phyloP scores from a whole-genome alignment of 1,284 basidiomycete genomes.

The Puccinia horiana region DNA sequence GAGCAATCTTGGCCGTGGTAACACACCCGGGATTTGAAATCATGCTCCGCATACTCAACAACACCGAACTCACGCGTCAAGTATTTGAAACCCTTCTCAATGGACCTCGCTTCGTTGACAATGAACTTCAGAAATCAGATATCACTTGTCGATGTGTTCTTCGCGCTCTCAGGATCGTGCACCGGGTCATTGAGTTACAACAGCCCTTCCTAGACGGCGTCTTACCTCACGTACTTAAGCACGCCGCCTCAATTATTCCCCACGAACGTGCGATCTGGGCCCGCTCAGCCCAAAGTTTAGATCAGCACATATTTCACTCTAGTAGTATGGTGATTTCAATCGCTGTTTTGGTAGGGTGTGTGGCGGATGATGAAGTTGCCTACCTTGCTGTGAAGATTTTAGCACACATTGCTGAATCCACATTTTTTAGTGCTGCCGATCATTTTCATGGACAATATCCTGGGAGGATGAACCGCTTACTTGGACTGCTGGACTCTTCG shows the following conservation, averaged over 20 bases:
- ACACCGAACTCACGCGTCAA: slow-evolving; percentile 69
- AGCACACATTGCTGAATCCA: slow-evolving; percentile 65
- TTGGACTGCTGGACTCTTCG: slow-evolving; percentile 77
- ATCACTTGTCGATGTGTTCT: slow-evolving; percentile 65
- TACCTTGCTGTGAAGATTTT: slow-evolving; percentile 80
- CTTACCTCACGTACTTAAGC: slow-evolving; percentile 72
- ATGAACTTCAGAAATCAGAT: slow-evolving; percentile 63
- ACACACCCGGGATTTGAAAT: slow-evolving; percentile 84
- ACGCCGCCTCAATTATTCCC: slow-evolving; percentile 63
- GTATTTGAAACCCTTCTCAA: slow-evolving; percentile 76
- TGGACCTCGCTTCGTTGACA: slow-evolving; percentile 70
- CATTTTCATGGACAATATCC: slow-evolving; percentile 65
- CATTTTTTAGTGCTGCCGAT: slow-evolving; percentile 64
- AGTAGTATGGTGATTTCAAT: slow-evolving; percentile 77
- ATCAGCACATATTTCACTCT: slow-evolving; percentile 77
- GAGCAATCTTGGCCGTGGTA: slow-evolving; percentile 26
- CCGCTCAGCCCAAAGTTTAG: slow-evolving; percentile 66
- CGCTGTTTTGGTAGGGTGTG: slow-evolving; percentile 76
- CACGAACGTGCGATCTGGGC: slow-evolving; percentile 66
- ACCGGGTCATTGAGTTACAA: slow-evolving; percentile 80
- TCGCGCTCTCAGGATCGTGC: slow-evolving; percentile 77
- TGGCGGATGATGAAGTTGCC: slow-evolving; percentile 69
- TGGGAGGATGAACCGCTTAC: slow-evolving; percentile 65
- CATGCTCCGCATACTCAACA: slow-evolving; percentile 75
- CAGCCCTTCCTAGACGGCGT: slow-evolving; percentile 86